Conservation (phyloP, 139 green algal genomes). For the Chlorella sp. region DNA sequence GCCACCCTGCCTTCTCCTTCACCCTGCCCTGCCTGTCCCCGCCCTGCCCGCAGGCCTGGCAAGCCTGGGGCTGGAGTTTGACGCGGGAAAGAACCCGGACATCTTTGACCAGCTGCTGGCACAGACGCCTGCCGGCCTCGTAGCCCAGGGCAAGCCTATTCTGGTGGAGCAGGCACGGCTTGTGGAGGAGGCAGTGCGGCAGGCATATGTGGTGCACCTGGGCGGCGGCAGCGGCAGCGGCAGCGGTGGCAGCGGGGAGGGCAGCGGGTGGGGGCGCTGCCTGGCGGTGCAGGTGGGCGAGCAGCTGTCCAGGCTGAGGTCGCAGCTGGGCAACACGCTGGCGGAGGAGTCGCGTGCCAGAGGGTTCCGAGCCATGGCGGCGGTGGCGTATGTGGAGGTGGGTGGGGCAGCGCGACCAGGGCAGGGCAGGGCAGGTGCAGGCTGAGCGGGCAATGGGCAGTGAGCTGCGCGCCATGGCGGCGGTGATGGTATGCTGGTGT, state of each 20-base stretch:
- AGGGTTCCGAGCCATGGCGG: slow-evolving; percentile 42
- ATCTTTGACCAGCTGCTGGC: slow-evolving; percentile 62
- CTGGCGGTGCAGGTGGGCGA: slow-evolving; percentile 49
- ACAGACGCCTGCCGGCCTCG: slow-evolving; percentile 1
- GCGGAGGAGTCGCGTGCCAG: slow-evolving; percentile 33
- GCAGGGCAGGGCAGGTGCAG: not conserved
- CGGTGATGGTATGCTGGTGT: not conserved
- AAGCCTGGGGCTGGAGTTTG: slow-evolving; percentile 55
- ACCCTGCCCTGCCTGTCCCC: not conserved
- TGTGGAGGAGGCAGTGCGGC: slow-evolving; percentile 27
- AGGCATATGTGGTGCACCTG: slow-evolving; percentile 47
- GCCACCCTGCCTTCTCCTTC: not conserved
- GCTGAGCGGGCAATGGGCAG: too few relatives aligned
- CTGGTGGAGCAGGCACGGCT: slow-evolving; percentile 36
- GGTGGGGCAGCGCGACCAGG: not conserved
- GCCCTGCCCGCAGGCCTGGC: slow-evolving; percentile 32
- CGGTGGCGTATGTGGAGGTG: slow-evolving; percentile 54
- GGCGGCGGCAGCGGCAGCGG: slow-evolving; percentile 32
- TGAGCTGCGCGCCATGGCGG: too few relatives aligned
- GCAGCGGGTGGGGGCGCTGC: slow-evolving; percentile 38
- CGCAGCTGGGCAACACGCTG: slow-evolving; percentile 64
- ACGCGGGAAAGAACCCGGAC: slow-evolving; percentile 52
- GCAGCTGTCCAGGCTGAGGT: slow-evolving; percentile 43
- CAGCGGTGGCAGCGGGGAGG: slow-evolving; percentile 16
- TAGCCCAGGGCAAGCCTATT: slow-evolving; percentile 20